Base-by-base conservation (phyloP, 23 red algal genomes). In the Cyanidium caldarium region DNA sequence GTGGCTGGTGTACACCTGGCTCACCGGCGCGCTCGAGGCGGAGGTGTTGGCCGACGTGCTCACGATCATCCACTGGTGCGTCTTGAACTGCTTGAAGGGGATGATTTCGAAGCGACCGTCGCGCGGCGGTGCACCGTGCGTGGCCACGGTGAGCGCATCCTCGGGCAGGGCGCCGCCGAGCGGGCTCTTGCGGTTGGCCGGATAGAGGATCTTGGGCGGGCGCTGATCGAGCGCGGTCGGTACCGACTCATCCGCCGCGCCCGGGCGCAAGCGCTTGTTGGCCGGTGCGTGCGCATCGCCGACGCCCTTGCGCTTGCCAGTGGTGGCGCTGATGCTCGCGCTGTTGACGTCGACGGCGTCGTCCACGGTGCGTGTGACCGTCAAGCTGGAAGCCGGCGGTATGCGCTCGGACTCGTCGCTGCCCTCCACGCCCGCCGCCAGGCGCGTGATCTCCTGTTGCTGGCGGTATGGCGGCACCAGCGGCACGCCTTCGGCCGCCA, bases 51-150 rank as follows among this genome's bases (percentile, higher is more conserved):
- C 82, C 38, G 83, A 87, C 2, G 90, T 95, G 31, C 82, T 87
- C 30, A 95, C 75, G 40, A 95, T 95, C 26, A 95, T 82, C 90
- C 90, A 95, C 43, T 95, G 90, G 56, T 95, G 90, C 3, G 90
- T 95, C 58, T 95, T 95, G 25, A 84, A 80, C 45, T 70, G 67
- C 68, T 87, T 86, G 14, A 82, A 82, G 15, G 86, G 56, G 26
- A 95, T 82, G 37, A 95, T 76, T 28, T 61, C 51, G 31, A 61
- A 61, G 51, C 51, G 51, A 10, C 51, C 51, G 5, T 28, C 3
- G 7, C 51, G 51, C 23, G 31, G 5, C 3, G n/a, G n/a, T 5
- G 31, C 51, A 25, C 31, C 51, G n/a, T 61, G 51, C 3, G 31
- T 7, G 7, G 51, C 51, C 13, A 61, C 7, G 10, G 51, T 5